Percentiles rank a stretch among this genome's conserved stretches.
phyloP scores from a whole-genome alignment of 371 early-diverging fungal genomes.

The Actinomortierella wolfii region DNA sequence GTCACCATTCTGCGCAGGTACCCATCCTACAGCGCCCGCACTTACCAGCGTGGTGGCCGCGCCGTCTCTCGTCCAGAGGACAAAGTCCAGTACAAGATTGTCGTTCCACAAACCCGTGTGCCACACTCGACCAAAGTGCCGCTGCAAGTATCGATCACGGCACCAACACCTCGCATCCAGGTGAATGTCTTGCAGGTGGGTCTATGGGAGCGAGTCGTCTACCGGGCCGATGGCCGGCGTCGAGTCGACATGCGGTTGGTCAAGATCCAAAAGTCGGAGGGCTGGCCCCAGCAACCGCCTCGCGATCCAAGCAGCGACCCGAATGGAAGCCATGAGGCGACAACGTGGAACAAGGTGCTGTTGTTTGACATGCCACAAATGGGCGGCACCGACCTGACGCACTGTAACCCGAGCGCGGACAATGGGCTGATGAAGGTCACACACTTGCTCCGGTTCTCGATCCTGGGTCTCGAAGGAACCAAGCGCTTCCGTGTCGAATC shows the following conservation, averaged over 20 bases:
- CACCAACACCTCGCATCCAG: slow-evolving; percentile 10
- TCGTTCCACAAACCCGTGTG: slow-evolving; percentile 31
- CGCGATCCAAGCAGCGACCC: slow-evolving; percentile 3
- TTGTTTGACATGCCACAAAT: slow-evolving; percentile 42
- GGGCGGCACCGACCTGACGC: slow-evolving; percentile 32
- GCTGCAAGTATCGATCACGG: slow-evolving; percentile 34
- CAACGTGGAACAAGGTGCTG: slow-evolving; percentile 44
- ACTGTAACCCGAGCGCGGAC: slow-evolving; percentile 41
- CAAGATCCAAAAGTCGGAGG: slow-evolving; percentile 46
- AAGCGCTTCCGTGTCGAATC: slow-evolving; percentile 34
- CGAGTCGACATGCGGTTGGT: slow-evolving; percentile 40
- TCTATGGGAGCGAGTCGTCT: slow-evolving; percentile 39
- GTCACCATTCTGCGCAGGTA: slow-evolving; percentile 37
- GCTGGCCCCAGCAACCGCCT: slow-evolving; percentile 20
- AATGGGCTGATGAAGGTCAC: slow-evolving; percentile 42
- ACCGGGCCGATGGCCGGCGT: slow-evolving; percentile 33
- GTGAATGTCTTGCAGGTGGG: slow-evolving; percentile 37
- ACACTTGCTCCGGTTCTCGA: slow-evolving; percentile 33
- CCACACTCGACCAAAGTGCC: slow-evolving; percentile 37
- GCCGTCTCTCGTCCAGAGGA: slow-evolving; percentile 17
- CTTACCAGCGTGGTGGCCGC: slow-evolving; percentile 30
- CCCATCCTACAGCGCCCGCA: slow-evolving; percentile 17
- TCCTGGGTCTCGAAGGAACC: slow-evolving; percentile 27
- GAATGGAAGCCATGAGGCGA: slow-evolving; percentile 12
- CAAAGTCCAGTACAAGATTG: slow-evolving; percentile 35